These are phyloP conservation scores for Aegilops longissima DNA, from an alignment of 176 grass and related monocot genomes.

Conservation along the genomic window DNA sequence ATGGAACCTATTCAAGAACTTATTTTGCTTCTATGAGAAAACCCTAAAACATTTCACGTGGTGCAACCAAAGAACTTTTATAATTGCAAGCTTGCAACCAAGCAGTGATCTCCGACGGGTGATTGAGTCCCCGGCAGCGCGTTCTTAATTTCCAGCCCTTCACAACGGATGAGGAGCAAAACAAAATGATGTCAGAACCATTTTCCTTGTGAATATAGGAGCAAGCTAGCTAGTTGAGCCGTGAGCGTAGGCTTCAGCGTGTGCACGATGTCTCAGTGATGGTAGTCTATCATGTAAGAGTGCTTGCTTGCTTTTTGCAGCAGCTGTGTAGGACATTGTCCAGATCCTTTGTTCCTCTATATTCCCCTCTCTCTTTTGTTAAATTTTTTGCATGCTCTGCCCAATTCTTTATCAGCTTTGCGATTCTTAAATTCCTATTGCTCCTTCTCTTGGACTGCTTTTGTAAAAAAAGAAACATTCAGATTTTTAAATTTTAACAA, in stretches of 20 bases:
- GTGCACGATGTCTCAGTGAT: neutral
- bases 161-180: neutral
- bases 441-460: neutral
- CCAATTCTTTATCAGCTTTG: neutral
- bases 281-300: neutral
- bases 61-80: too few species aligned
- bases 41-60: too few species aligned
- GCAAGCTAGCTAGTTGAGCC: neutral
- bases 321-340: neutral
- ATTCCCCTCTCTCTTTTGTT: too few species aligned
- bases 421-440: neutral
- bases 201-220: conserved; percentile 29
- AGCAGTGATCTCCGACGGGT: conserved; percentile 39
- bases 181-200: neutral
- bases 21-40: too few species aligned
- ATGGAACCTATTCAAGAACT: too few species aligned
- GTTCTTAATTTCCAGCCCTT: too few species aligned
- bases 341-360: neutral
- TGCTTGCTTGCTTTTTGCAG: neutral
- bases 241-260: neutral
- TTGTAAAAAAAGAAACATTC: too few species aligned
- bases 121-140: neutral
- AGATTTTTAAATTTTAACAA: too few species aligned
- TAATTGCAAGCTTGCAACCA: too few species aligned
- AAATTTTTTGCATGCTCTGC: neutral